phyloP scores from a whole-genome alignment of 768 basidiomycete genomes.

The Austroboletus eburneus region DNA sequence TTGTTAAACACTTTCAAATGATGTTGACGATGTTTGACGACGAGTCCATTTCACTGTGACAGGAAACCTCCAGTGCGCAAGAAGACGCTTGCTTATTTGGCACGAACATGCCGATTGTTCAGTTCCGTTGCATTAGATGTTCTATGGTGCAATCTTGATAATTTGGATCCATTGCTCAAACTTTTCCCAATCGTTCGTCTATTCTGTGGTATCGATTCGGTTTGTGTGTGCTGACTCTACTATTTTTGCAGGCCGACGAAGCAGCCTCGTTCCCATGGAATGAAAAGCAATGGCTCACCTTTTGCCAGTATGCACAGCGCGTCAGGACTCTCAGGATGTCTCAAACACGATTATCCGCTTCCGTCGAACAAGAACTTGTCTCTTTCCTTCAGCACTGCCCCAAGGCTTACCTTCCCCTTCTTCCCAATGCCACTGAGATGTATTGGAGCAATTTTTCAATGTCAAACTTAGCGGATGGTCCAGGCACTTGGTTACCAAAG shows the following conservation, averaged over 20 bases:
- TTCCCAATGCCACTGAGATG: constrained; percentile 17
- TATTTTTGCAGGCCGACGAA: too few species aligned
- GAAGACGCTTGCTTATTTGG: constrained; percentile 10
- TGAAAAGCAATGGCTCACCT: constrained; percentile 15
- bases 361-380: not conserved
- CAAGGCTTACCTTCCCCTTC: constrained; percentile 11
- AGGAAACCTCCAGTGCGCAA: not conserved
- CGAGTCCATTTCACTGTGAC: too few species aligned
- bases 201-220: not conserved
- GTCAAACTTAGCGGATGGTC: not conserved
- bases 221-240: too few species aligned
- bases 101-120: constrained; percentile 13
- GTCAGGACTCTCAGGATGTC: constrained; percentile 11
- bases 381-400: constrained; percentile 8
- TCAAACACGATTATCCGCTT: not conserved
- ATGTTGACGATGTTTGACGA: too few species aligned
- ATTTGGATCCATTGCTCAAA: constrained; percentile 10
- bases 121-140: constrained; percentile 12
- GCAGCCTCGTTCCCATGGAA: too few species aligned
- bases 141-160: constrained; percentile 11
- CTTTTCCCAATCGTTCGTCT: constrained; percentile 3
- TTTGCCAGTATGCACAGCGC: constrained; percentile 20
- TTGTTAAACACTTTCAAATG: too few species aligned
- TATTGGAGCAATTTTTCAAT: constrained; percentile 12
- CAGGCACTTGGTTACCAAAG: constrained; percentile 11